Evolutionary conservation across 805 yeast genomes (phyloP).

Genomic region (Lachancea meyersii): DNA sequence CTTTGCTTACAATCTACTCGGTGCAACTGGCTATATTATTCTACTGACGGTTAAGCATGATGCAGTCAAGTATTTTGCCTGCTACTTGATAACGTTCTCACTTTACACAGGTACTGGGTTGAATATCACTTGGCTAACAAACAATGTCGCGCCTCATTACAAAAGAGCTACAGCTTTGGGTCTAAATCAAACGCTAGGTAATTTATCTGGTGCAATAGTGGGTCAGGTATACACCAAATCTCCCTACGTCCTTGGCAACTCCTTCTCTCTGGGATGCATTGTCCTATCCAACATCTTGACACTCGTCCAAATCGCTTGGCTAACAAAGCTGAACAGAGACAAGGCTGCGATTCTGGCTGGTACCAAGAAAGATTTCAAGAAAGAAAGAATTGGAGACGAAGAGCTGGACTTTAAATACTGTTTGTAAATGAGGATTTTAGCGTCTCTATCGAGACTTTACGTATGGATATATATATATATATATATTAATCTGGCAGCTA

Average conservation of each 20-base stretch:
- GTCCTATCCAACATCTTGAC: slow-evolving; percentile 20
- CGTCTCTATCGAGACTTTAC: neutral
- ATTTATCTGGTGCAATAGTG: slow-evolving; percentile 40
- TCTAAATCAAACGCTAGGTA: slow-evolving; percentile 40
- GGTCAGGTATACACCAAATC: slow-evolving; percentile 39
- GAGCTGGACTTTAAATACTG: slow-evolving; percentile 25
- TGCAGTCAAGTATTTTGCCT: slow-evolving; percentile 35
- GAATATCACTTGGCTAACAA: slow-evolving; percentile 40
- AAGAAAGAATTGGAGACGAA: slow-evolving; percentile 22
- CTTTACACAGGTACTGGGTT: slow-evolving; percentile 36
- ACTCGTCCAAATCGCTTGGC: slow-evolving; percentile 15
- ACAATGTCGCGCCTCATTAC: slow-evolving; percentile 38
- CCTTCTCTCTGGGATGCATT: slow-evolving; percentile 36
- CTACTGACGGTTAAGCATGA: slow-evolving; percentile 27
- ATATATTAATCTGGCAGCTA: too few relatives aligned
- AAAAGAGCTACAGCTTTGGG: slow-evolving; percentile 41
- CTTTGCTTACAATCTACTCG: slow-evolving; percentile 22
- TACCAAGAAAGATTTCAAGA: slow-evolving; percentile 17
- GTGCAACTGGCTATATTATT: slow-evolving; percentile 32
- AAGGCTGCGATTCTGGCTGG: slow-evolving; percentile 20
- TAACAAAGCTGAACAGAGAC: slow-evolving; percentile 13
- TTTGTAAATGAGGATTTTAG: slow-evolving; percentile 7
- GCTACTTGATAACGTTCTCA: slow-evolving; percentile 33
- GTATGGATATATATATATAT: neutral
- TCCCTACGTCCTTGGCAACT: slow-evolving; percentile 38